Evolutionary conservation across 257 asterid genomes (phyloP).

Genomic region (Solanum virginianum): DNA sequence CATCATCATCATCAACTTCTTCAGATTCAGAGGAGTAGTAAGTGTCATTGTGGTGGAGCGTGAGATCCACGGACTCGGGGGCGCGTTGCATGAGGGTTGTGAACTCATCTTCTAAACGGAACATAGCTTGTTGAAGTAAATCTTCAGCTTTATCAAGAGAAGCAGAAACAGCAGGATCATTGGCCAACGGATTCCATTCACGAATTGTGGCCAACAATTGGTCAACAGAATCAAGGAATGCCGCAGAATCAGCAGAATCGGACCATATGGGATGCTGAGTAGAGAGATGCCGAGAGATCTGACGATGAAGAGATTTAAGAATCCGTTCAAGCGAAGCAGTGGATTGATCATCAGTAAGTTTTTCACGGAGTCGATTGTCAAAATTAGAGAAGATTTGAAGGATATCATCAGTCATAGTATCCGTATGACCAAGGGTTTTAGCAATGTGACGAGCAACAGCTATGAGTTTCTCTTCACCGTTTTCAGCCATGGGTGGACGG

Average conservation of each 20-base stretch:
- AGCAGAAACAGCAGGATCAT: constrained; percentile 53
- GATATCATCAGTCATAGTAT: constrained; percentile 86
- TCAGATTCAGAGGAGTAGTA: constrained; percentile 26
- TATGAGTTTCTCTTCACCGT: constrained; percentile 90
- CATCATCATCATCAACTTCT: constrained; percentile 31
- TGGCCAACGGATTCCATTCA: constrained; percentile 62
- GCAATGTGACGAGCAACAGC: constrained; percentile 98
- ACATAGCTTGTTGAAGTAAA: constrained; percentile 83
- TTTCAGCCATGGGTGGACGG: constrained; percentile 50
- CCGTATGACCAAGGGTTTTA: constrained; percentile 78
- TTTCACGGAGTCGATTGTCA: constrained; percentile 76
- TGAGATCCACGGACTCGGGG: constrained; percentile 51
- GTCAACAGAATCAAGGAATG: constrained; percentile 56
- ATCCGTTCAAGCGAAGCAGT: constrained; percentile 35
- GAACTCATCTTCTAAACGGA: constrained; percentile 79
- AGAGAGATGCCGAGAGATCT: constrained; percentile 54
- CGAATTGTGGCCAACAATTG: constrained; percentile 41
- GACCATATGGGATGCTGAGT: constrained; percentile 64
- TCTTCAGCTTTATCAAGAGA: constrained; percentile 88
- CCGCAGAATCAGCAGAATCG: constrained; percentile 35
- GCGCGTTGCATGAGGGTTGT: constrained; percentile 55
- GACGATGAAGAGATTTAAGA: constrained; percentile 59
- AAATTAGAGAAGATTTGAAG: constrained; percentile 85
- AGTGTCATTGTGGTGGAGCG: constrained; percentile 7
- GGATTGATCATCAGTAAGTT: constrained; percentile 54